A percentile compares a stretch with the other conserved stretches of the same genome.
Evolutionary conservation across 2,329 filamentous ascomycete genomes (phyloP).

Genomic region (Karstenula rhodostoma): DNA sequence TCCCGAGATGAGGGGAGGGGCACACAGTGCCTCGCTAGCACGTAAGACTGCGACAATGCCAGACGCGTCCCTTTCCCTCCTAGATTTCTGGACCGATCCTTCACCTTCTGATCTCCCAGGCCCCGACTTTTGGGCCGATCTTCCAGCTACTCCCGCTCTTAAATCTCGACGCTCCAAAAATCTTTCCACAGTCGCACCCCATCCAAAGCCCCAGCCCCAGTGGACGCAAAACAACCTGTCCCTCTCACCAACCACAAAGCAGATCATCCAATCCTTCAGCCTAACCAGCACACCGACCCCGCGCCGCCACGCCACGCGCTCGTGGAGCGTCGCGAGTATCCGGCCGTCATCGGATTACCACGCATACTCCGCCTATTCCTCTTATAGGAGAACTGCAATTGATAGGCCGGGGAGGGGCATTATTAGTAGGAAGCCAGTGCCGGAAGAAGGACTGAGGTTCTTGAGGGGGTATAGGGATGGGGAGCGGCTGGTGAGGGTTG

Average conservation of each 20-base stretch:
- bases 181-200: neutral
- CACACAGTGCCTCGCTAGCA: neutral
- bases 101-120: neutral
- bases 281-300: slow-evolving; percentile 4
- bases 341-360: no score
- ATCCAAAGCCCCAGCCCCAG: neutral
- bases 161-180: neutral
- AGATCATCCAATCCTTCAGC: slow-evolving; percentile 5
- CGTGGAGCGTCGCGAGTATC: slow-evolving; percentile 1
- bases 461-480: neutral
- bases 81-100: slow-evolving; percentile 4
- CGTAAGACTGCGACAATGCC: neutral
- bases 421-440: slow-evolving; percentile 7
- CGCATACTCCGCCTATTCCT: neutral
- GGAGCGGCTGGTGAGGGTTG: neutral
- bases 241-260: neutral
- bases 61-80: neutral
- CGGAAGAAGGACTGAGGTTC: neutral
- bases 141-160: neutral
- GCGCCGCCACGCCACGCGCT: slow-evolving; percentile 3
- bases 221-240: no score
- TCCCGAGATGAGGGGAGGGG: neutral
- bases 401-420: neutral
- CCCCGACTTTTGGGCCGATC: neutral
- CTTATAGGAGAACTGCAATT: neutral